phyloP scores from a whole-genome alignment of 1,284 basidiomycete species.

The Cryptococcus sp. region DNA sequence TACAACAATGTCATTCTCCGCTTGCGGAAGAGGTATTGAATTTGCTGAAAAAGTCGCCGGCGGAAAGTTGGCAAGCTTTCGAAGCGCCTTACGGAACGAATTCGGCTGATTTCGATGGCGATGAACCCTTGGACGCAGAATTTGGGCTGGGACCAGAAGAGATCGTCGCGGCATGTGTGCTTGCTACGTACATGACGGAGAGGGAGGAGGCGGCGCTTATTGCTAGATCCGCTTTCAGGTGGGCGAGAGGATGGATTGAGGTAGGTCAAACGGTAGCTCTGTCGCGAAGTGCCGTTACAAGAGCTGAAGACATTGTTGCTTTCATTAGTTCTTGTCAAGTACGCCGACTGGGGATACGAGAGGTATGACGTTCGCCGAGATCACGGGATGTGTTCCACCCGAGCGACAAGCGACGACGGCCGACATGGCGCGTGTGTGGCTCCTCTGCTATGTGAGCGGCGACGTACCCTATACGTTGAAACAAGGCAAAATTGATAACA shows the following conservation, averaged over 20 bases:
- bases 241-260: constrained; percentile 49
- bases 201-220: constrained; percentile 34
- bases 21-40: constrained; percentile 35
- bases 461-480: not conserved
- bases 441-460: constrained; percentile 43
- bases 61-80: constrained; percentile 32
- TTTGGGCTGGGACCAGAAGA: constrained; percentile 51
- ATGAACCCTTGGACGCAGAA: constrained; percentile 42
- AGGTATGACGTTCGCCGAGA: constrained; percentile 32
- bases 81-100: constrained; percentile 8
- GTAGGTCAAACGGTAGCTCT: constrained; percentile 24
- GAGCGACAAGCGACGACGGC: constrained; percentile 33
- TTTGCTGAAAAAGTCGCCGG: constrained; percentile 38
- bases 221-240: constrained; percentile 42
- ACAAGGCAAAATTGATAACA: not conserved
- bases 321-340: constrained; percentile 12
- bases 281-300: too few species aligned
- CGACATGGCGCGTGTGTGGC: constrained; percentile 46
- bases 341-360: constrained; percentile 1
- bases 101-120: constrained; percentile 19
- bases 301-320: too few species aligned
- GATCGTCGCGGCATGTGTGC: constrained; percentile 43
- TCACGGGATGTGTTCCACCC: constrained; percentile 33
- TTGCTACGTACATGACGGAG: constrained; percentile 42
- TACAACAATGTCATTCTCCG: constrained; percentile 21